Evolutionary conservation across 176 grass and related monocot species (phyloP).

Genomic region (Oryza coarctata): DNA sequence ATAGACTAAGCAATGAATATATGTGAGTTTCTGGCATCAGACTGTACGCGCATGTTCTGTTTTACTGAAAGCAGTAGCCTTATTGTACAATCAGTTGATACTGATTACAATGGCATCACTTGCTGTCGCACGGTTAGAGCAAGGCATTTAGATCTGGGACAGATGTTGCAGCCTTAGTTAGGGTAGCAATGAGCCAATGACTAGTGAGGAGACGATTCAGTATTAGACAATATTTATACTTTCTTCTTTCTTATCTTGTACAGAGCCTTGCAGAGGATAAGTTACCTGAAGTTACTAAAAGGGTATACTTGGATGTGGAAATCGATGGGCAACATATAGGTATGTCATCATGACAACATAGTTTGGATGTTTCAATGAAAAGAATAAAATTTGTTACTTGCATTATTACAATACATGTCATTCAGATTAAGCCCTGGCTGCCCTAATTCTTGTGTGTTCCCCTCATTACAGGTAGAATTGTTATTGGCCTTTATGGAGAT

Average conservation of each 20-base stretch:
- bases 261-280: conserved; percentile 55
- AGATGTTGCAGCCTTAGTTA: background rate
- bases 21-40: background rate
- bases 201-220: background rate
- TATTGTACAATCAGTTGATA: background rate
- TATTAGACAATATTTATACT: conserved; percentile 9
- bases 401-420: background rate
- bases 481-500: conserved; percentile 82
- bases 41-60: background rate
- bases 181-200: no score
- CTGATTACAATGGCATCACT: background rate
- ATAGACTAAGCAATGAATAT: background rate
- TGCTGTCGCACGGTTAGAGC: background rate
- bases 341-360: conserved; percentile 25
- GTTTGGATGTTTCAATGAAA: background rate
- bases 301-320: conserved; percentile 88
- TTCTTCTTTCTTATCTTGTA: background rate
- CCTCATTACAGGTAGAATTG: conserved; percentile 75
- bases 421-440: background rate
- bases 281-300: conserved; percentile 72
- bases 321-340: conserved; percentile 87
- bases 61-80: background rate
- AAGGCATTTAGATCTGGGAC: background rate
- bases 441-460: background rate
- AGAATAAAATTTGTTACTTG: background rate